A percentile compares a stretch with the other conserved stretches of the same genome.
Conservation (phyloP, 805 yeast species). For the Scheffersomyces spartinae region DNA sequence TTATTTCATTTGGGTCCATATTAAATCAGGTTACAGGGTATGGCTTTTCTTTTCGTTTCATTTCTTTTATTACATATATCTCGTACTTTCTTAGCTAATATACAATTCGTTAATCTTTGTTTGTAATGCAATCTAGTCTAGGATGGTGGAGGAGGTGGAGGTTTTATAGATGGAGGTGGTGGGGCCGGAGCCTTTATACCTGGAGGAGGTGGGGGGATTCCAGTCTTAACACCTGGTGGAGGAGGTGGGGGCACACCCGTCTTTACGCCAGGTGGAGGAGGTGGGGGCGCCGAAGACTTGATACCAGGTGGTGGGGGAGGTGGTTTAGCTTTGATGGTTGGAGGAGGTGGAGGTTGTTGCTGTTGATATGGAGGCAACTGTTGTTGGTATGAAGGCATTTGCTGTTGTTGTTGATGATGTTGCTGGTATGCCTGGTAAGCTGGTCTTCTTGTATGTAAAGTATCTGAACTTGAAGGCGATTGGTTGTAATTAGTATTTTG, state of each 20-base stretch:
- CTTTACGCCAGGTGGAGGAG: slow-evolving; percentile 2
- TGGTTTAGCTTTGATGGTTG: slow-evolving; percentile 11
- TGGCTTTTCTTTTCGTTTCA: too few relatives aligned
- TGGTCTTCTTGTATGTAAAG: too few relatives aligned
- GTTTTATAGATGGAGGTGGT: slow-evolving; percentile 11
- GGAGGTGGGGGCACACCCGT: slow-evolving; percentile 5
- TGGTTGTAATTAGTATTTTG: slow-evolving; percentile 1
- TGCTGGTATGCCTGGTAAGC: slow-evolving; percentile 2
- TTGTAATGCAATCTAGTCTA: too few relatives aligned
- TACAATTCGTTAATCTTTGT: too few relatives aligned
- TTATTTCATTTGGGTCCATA: too few relatives aligned
- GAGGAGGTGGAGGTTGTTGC: slow-evolving; percentile 7
- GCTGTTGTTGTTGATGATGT: slow-evolving; percentile 3
- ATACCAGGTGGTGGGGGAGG: slow-evolving; percentile 4
- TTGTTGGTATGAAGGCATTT: slow-evolving; percentile 1
- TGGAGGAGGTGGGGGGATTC: slow-evolving; percentile 12
- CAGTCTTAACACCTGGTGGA: slow-evolving; percentile 14
- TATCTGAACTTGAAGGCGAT: too few relatives aligned
- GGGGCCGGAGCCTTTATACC: slow-evolving; percentile 5
- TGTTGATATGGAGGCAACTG: slow-evolving; percentile 5
- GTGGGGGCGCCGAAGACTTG: slow-evolving; percentile 4
- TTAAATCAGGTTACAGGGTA: too few relatives aligned
- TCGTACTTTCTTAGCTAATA: too few relatives aligned
- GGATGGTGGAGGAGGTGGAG: slow-evolving; percentile 13
- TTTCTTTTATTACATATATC: too few relatives aligned